Percentiles rank a stretch among this genome's conserved stretches.
Evolutionary conservation across 306 rosid genomes (phyloP).

Genomic region (barrel medic (Medicago truncatula)): DNA sequence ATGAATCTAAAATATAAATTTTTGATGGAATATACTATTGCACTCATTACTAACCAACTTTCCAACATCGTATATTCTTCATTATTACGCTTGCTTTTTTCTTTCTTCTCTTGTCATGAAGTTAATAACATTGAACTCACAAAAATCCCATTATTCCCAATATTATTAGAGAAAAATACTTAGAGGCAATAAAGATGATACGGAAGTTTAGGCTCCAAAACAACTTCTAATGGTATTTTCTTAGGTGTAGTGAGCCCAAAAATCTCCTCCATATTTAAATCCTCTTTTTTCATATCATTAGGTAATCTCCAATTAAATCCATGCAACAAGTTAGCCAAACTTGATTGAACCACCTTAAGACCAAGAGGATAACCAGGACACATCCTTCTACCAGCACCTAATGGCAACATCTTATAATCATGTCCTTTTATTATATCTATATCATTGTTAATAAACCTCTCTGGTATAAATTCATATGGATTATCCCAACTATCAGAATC

Average conservation of each 20-base stretch:
- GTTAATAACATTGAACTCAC: not conserved
- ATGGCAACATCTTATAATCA: slow-evolving; percentile 75
- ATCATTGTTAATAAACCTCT: slow-evolving; percentile 60
- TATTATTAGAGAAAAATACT: slow-evolving; percentile 1
- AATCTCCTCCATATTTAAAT: slow-evolving; percentile 71
- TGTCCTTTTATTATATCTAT: slow-evolving; percentile 77
- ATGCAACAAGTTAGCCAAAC: slow-evolving; percentile 80
- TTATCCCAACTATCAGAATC: slow-evolving; percentile 76
- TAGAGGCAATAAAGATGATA: slow-evolving; percentile 53
- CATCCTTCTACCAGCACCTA: slow-evolving; percentile 90
- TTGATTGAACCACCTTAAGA: slow-evolving; percentile 70
- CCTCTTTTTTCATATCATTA: slow-evolving; percentile 49
- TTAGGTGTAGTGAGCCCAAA: slow-evolving; percentile 74
- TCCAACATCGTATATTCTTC: not conserved
- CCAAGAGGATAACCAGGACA: slow-evolving; percentile 89
- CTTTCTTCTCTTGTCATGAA: not conserved
- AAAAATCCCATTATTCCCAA: not conserved
- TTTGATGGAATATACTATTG: not conserved
- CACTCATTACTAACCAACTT: not conserved
- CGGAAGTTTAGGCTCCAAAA: slow-evolving; percentile 68
- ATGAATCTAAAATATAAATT: no score
- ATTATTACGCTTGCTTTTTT: not conserved
- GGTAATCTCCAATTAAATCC: slow-evolving; percentile 80
- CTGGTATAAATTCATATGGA: slow-evolving; percentile 67
- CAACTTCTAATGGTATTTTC: slow-evolving; percentile 55